These are phyloP conservation scores for Eucalyptus curtisii DNA, from an alignment of 345 rosid genomes.

Conservation along the genomic window DNA sequence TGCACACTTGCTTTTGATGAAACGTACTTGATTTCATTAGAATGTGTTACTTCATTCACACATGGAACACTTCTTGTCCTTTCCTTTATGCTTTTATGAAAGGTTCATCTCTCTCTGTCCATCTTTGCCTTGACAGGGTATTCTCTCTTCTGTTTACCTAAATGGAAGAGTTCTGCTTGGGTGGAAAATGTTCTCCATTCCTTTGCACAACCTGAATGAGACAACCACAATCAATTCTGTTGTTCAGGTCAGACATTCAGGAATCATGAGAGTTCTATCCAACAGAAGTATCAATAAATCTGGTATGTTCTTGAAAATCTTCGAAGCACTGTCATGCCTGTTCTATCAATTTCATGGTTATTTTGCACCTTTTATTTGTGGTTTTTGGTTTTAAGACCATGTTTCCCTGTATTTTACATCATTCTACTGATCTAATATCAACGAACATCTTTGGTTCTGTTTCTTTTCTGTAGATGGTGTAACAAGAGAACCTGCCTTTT, in stretches of 20 bases:
- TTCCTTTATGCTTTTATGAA: not conserved
- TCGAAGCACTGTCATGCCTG: not conserved
- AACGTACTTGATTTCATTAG: not conserved
- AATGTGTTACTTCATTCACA: not conserved
- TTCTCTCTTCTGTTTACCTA: slow-evolving; percentile 62
- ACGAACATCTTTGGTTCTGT: not conserved
- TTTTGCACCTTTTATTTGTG: not conserved
- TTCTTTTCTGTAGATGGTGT: slow-evolving; percentile 25
- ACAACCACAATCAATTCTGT: slow-evolving; percentile 20
- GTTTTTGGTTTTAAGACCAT: not conserved
- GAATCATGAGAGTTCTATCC: slow-evolving; percentile 1
- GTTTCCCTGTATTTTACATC: not conserved
- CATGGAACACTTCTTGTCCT: not conserved
- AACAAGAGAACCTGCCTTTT: slow-evolving; percentile 54
- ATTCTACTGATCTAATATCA: not conserved
- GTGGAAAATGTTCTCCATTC: slow-evolving; percentile 79
- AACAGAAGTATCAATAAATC: slow-evolving; percentile 3
- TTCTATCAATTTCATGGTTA: not conserved
- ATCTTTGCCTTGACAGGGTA: slow-evolving; percentile 40
- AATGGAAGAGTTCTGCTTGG: slow-evolving; percentile 41
- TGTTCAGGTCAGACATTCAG: slow-evolving; percentile 11
- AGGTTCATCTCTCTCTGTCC: not conserved
- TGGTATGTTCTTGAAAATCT: slow-evolving; percentile 15
- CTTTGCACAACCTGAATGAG: slow-evolving; percentile 64
- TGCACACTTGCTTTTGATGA: not conserved